Percentiles rank a stretch among this genome's conserved stretches.
These are phyloP conservation scores for Aspergillus sclerotialis DNA, from an alignment of 2,329 filamentous ascomycete species.

Conservation along the genomic window DNA sequence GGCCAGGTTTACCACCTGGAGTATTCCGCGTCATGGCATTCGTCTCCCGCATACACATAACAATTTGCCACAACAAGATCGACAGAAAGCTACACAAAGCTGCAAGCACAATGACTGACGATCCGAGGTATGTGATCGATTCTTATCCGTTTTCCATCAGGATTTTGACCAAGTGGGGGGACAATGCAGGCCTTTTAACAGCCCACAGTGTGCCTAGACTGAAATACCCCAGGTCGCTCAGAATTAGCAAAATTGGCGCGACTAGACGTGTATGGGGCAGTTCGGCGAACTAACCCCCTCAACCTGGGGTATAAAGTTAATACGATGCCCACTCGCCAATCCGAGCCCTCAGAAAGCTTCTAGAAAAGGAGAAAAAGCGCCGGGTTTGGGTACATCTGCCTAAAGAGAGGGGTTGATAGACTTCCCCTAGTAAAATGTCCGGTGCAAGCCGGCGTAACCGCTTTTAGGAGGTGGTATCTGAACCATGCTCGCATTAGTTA, in stretches of 20 bases:
- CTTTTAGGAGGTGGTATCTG: background rate
- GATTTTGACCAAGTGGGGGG: conserved; percentile 5
- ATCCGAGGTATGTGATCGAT: background rate
- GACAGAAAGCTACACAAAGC: conserved; percentile 4
- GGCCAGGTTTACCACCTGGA: conserved; percentile 2
- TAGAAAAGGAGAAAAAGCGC: conserved; percentile 12
- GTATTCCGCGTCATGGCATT: conserved; percentile 22
- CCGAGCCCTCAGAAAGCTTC: conserved; percentile 11
- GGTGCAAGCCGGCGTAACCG: background rate
- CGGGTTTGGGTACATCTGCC: conserved; percentile 11
- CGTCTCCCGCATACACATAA: conserved; percentile 4
- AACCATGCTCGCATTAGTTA: background rate
- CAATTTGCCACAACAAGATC: conserved; percentile 6
- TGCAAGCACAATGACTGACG: no score
- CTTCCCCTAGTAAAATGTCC: background rate
- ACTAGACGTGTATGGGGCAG: background rate
- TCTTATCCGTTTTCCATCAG: conserved; percentile 1
- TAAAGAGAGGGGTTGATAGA: conserved; percentile 9
- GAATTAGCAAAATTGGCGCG: background rate
- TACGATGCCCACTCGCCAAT: conserved; percentile 9
- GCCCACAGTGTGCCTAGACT: conserved; percentile 5
- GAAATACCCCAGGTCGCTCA: conserved; percentile 9
- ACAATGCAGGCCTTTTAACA: conserved; percentile 11
- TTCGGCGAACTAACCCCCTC: background rate
- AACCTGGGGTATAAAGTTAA: conserved; percentile 26